These are phyloP conservation scores for Elymus sibiricus DNA, from an alignment of 176 grass and related monocot species.

Conservation along the genomic window DNA sequence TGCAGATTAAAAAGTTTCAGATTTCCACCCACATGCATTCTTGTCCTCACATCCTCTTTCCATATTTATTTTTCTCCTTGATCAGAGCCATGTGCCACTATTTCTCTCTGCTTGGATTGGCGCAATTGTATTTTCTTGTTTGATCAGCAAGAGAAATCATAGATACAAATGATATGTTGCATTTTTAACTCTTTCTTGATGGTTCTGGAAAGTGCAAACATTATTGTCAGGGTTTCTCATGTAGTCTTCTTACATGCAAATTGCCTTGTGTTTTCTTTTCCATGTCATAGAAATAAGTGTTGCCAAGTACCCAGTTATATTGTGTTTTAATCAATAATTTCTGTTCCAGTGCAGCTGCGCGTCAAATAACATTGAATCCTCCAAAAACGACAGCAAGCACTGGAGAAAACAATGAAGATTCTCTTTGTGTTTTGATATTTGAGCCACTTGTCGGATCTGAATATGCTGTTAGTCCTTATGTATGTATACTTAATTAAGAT, in stretches of 20 bases:
- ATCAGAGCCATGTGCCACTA: not conserved
- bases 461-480: conserved; percentile 55
- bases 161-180: not conserved
- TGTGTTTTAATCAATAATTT: conserved; percentile 27
- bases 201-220: not conserved
- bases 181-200: not conserved
- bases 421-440: conserved; percentile 72
- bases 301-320: not conserved
- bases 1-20: conserved; percentile 1
- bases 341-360: conserved; percentile 81
- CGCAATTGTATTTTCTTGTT: not conserved
- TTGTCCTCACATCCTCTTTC: conserved; percentile 2
- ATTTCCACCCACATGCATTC: not conserved
- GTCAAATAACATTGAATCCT: conserved; percentile 63
- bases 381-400: conserved; percentile 27
- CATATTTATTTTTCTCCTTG: not conserved
- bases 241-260: not conserved
- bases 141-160: not conserved
- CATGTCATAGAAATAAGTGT: not conserved
- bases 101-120: conserved; percentile 9
- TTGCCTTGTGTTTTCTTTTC: not conserved
- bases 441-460: conserved; percentile 62
- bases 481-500: not conserved
- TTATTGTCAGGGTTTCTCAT: conserved; percentile 4
- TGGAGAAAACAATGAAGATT: conserved; percentile 41